A percentile compares a stretch with the other conserved stretches of the same genome.
Evolutionary conservation across 768 basidiomycete genomes (phyloP).

Genomic region (Boletus subcaerulescens): DNA sequence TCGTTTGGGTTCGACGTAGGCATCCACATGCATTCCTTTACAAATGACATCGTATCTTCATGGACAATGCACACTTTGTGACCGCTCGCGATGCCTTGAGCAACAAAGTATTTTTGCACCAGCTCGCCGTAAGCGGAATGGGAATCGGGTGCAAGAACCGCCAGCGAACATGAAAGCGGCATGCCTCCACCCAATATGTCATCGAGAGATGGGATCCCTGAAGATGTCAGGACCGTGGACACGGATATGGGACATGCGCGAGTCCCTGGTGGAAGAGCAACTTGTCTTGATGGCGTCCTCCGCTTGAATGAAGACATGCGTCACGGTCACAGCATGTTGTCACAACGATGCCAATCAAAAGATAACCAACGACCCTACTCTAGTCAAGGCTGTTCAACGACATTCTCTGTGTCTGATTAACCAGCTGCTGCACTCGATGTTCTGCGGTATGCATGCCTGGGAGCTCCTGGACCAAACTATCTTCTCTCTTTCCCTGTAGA

Average conservation of each 20-base stretch:
- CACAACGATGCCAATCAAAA: not conserved
- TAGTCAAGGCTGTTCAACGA: conserved; percentile 30
- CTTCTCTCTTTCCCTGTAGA: not conserved
- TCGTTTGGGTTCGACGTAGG: conserved; percentile 29
- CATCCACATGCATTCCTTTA: conserved; percentile 80
- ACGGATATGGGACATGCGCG: conserved; percentile 55
- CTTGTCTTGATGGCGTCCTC: conserved; percentile 46
- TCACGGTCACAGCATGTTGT: conserved; percentile 15
- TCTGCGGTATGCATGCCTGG: not conserved
- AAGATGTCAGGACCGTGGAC: conserved; percentile 63
- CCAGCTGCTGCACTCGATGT: conserved; percentile 11
- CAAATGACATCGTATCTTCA: conserved; percentile 53
- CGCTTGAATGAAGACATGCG: conserved; percentile 82
- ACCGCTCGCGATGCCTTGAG: conserved; percentile 75
- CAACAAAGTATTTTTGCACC: conserved; percentile 82
- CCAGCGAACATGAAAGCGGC: conserved; percentile 73
- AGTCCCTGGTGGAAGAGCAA: conserved; percentile 47
- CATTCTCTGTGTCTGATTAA: conserved; percentile 14
- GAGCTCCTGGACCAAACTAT: not conserved
- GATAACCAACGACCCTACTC: not conserved
- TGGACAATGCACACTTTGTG: conserved; percentile 72
- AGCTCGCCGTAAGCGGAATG: conserved; percentile 86
- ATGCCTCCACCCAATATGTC: conserved; percentile 92
- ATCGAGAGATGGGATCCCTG: conserved; percentile 90
- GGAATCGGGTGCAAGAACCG: conserved; percentile 77